phyloP scores from a whole-genome alignment of 169 alveolate genomes.

The Babesia caballi region DNA sequence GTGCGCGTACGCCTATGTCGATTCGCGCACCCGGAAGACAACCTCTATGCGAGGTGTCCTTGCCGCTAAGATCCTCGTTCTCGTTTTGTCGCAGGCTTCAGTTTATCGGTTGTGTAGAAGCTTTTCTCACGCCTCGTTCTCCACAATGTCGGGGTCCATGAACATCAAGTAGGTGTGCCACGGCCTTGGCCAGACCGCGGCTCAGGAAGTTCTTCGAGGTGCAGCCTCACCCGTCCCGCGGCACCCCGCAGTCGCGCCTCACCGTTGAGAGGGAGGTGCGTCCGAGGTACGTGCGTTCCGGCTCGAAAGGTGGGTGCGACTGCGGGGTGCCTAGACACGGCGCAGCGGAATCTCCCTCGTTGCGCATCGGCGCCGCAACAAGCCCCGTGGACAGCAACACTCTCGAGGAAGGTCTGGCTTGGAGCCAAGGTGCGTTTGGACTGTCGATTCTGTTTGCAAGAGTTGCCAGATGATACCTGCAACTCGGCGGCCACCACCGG shows the following conservation, averaged over 20 bases:
- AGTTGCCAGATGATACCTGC: not conserved
- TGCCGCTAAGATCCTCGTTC: not conserved
- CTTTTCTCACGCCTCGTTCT: not conserved
- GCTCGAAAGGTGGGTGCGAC: not conserved
- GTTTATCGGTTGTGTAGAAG: not conserved
- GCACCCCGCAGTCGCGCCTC: not conserved
- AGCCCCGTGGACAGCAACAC: not conserved
- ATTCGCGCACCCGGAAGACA: not conserved
- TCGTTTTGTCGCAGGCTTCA: not conserved
- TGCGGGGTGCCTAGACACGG: no score
- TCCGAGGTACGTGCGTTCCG: not conserved
- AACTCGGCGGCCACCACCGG: not conserved
- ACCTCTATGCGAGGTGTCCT: slow-evolving; percentile 2
- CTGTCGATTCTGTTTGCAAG: not conserved
- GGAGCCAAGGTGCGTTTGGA: slow-evolving; percentile 6
- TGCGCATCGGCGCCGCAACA: not conserved
- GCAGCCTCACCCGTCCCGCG: not conserved
- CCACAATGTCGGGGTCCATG: slow-evolving; percentile 3
- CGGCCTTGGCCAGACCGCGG: not conserved
- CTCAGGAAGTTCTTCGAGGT: slow-evolving; percentile 19
- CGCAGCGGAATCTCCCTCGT: not conserved
- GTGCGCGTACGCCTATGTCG: no score
- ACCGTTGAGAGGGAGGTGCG: not conserved
- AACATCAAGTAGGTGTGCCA: slow-evolving; percentile 23
- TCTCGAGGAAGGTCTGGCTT: not conserved